These are phyloP conservation scores for Auricularia auricula-judae DNA, from an alignment of 768 basidiomycete genomes.

Conservation along the genomic window DNA sequence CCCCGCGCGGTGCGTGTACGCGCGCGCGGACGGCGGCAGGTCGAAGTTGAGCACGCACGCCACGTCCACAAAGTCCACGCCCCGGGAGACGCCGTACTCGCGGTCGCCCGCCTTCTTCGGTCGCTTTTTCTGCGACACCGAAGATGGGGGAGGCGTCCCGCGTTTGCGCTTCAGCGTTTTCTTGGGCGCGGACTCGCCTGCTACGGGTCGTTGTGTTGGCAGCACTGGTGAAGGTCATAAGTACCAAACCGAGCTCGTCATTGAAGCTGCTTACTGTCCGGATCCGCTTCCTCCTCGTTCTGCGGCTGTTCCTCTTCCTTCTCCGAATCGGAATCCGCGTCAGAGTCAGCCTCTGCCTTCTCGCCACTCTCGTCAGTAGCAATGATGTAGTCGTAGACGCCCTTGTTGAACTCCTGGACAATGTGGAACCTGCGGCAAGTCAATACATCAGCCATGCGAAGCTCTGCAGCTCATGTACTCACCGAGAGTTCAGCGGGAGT, in stretches of 20 bases:
- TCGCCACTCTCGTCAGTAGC: conserved; percentile 85
- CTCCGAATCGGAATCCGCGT: conserved; percentile 27
- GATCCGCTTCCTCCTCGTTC: conserved; percentile 24
- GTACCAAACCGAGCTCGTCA: neutral
- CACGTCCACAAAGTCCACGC: conserved; percentile 94
- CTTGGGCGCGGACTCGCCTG: conserved; percentile 10
- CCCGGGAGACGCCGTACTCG: conserved; percentile 90
- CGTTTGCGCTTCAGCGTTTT: conserved; percentile 50
- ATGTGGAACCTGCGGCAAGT: conserved; percentile 63
- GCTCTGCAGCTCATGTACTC: conserved; percentile 1
- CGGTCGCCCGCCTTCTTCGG: conserved; percentile 38
- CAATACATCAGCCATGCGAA: neutral
- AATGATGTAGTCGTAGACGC: conserved; percentile 97
- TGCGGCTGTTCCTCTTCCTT: too few relatives aligned
- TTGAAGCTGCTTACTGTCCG: conserved; percentile 18
- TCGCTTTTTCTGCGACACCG: conserved; percentile 30
- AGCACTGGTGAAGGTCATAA: conserved; percentile 28
- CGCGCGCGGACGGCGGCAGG: conserved; percentile 73
- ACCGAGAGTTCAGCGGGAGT: conserved; percentile 89
- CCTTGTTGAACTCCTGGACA: conserved; percentile 97
- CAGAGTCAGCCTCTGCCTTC: conserved; percentile 38
- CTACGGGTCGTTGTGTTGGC: conserved; percentile 38
- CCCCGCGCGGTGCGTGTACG: conserved; percentile 93
- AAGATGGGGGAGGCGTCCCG: conserved; percentile 26
- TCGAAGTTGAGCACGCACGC: conserved; percentile 98